Percentiles rank a stretch among this genome's conserved stretches.
Evolutionary conservation across 108 stramenopile genomes (phyloP).

Genomic region (Discostella pseudostelligera): DNA sequence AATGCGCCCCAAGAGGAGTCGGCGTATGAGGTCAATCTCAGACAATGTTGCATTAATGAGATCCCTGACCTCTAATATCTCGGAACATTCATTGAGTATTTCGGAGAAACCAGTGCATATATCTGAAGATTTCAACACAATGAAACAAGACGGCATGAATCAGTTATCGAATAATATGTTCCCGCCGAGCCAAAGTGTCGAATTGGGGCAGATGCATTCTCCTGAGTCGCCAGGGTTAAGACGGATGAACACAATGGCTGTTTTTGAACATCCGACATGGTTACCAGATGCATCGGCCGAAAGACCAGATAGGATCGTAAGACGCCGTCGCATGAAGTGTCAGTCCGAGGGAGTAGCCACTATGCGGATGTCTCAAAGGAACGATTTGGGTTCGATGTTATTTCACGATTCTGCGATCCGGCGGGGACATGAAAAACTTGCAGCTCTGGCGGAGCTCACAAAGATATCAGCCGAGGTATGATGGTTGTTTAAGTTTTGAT

Average conservation of each 20-base stretch:
- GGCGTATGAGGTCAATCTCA: constrained; percentile 14
- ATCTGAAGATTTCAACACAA: no score
- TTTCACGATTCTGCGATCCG: background rate
- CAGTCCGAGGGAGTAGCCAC: constrained; percentile 29
- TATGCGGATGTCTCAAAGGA: constrained; percentile 19
- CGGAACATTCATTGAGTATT: background rate
- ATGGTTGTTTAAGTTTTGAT: background rate
- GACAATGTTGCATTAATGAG: constrained; percentile 21
- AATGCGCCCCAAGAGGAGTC: no score
- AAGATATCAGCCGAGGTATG: constrained; percentile 22
- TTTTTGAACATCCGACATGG: background rate
- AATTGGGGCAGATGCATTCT: no score
- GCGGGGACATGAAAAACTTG: constrained; percentile 22
- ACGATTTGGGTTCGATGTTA: background rate
- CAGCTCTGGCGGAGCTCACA: constrained; percentile 25
- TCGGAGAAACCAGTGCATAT: no score
- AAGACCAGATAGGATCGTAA: constrained; percentile 8
- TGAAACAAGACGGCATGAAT: no score
- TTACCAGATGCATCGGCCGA: background rate
- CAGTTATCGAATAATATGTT: no score
- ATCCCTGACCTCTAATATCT: background rate
- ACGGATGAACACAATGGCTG: background rate
- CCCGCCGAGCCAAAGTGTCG: no score
- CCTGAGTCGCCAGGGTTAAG: background rate
- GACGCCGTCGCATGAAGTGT: constrained; percentile 21